Base-by-base conservation (phyloP, 2,329 filamentous ascomycete genomes). In the Coniella vitis region DNA sequence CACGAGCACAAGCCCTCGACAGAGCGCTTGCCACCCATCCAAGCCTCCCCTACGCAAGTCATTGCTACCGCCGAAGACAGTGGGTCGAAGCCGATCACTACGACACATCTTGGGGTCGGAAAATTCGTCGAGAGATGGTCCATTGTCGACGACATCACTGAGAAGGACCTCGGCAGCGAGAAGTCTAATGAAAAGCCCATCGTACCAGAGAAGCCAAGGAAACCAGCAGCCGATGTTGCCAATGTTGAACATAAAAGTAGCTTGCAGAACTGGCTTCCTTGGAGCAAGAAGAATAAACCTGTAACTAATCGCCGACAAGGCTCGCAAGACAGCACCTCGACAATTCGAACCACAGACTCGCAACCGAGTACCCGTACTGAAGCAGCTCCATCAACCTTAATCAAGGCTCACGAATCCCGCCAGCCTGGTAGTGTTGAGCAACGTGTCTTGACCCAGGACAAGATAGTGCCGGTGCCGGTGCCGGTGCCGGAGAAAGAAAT, bases 41-140 rank as follows among this genome's bases (percentile, higher is more conserved):
- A 31, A 29, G 25, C 32, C 9, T 17, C 19, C n/a, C 17, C 40
- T 4, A 34, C 16, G 17, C 29, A 14, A 12, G 16, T 17, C 29
- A n/a, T 9, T 17, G 29, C 13, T 3, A 19, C 16, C 9, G 17
- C 31, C n/a, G 40, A 42, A 42, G 25, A 42, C 5, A 17, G 25
- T n/a, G 9, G 40, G 40, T 25, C 40, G 9, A 20, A 17, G 22
- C 4, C 12, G 7, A 17, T 13, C 16, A 34, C 40, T 7, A 34
- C 40, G 29, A 12, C 29, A 34, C 40, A 42, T 9, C n/a, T 29
- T 14, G 40, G 25, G n/a, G 25, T 25, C n/a, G 40, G 40, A 25
- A 42, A 20, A 8, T 42, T 42, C 29, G 25, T 32, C 22, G 40
- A 42, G 20, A 42, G 40, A 16, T 42, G 40, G 40, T 42, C 40